Conservation (phyloP, 208 protist genomes). For the Crithidia bombi region DNA sequence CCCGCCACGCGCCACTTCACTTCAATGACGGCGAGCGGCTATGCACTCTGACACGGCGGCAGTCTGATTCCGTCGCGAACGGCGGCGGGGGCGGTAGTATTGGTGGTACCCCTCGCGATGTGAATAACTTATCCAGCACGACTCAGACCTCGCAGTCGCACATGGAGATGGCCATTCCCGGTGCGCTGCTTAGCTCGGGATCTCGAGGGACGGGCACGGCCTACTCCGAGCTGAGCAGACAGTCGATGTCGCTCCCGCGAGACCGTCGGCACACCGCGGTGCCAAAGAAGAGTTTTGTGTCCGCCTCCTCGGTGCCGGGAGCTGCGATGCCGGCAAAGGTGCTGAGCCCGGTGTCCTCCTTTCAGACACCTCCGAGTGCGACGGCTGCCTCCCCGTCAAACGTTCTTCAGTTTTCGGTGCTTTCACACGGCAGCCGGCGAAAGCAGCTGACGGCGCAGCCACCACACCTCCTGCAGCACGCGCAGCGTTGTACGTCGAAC, state of each 20-base stretch:
- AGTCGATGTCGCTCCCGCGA: slow-evolving; percentile 9
- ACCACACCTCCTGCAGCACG: slow-evolving; percentile 13
- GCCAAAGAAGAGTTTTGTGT: slow-evolving; percentile 11
- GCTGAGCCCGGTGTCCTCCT: slow-evolving; percentile 6
- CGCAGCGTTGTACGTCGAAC: slow-evolving; percentile 11
- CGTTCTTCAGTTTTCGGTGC: not conserved
- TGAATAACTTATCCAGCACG: not conserved
- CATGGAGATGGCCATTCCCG: not conserved
- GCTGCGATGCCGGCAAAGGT: not conserved
- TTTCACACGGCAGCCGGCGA: slow-evolving; percentile 1
- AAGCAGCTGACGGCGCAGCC: slow-evolving; percentile 1
- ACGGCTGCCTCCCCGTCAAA: not conserved
- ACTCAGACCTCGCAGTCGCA: not conserved
- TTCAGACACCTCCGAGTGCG: not conserved
- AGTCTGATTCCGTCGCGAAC: not conserved
- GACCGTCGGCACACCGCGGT: slow-evolving; percentile 29
- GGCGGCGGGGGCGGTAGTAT: not conserved
- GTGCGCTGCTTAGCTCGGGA: not conserved
- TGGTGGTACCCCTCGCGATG: not conserved
- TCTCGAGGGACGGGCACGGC: not conserved
- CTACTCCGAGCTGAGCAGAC: not conserved
- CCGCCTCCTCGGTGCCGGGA: not conserved
- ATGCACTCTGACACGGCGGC: not conserved
- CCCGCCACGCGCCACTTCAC: slow-evolving; percentile 23
- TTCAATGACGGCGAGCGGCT: not conserved